Evolutionary conservation across 306 rosid species (phyloP), one percentile per base, ranked within the genome.

Genomic region (Trifolium repens): DNA sequence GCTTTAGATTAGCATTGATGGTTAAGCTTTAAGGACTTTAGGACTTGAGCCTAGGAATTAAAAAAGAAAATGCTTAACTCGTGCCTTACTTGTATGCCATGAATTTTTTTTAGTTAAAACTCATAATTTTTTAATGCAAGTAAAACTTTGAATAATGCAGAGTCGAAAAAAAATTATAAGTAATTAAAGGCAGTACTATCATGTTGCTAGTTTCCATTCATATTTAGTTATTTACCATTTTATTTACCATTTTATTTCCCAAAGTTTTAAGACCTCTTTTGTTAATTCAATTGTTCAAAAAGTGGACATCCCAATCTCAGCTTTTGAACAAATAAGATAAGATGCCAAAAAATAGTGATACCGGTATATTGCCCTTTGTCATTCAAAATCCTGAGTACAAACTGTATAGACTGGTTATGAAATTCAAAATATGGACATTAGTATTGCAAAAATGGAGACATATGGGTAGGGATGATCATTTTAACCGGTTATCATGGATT

Each of bases 361-460:
- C 69, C 75, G 61, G 9, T 55, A 54, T 61, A 61, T 59, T 14
- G 67, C 65, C 60, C 60, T 44, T 64, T 73, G 27, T 26, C 52
- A 16, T 50, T 60, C 57, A 79, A 40, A 69, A 74, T 66, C 37
- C 22, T 10, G 14, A 62, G 49, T 46, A 61, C 61, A 35, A 71
- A 34, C 52, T 52, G 75, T 69, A 71, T 71, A 19, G 35, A 50
- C 49, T 62, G 30, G 13, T 67, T 60, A 80, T 68, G 76, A 59
- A 59, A 46, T 22, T 34, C 27, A 66, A 57, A 67, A 59, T 26
- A 67, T 73, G 64, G 55, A 73, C 79, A 80, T 61, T 47, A 4
- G 79, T n/a, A 73, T 67, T 39, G 27, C 70, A 61, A 79, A 79
- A 79, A 64, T 75, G 79, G 66, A 68, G 66, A 72, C 73, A 74